phyloP scores from a whole-genome alignment of 768 basidiomycete genomes.

The Suillus plorans region DNA sequence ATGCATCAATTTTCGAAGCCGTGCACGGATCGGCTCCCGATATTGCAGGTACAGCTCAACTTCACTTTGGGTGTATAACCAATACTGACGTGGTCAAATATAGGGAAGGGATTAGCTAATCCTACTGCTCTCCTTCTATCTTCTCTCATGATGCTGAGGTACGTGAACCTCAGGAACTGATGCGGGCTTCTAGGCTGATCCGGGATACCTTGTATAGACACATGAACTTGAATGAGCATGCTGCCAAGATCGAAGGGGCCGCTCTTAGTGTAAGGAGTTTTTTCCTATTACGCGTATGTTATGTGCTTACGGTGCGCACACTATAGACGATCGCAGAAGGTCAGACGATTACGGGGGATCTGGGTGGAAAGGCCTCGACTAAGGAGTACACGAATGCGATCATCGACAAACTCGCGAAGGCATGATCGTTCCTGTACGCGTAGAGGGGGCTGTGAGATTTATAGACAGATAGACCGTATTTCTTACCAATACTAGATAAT shows the following conservation, averaged over 20 bases:
- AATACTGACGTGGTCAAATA: slow-evolving; percentile 12
- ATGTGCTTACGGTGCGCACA: slow-evolving; percentile 9
- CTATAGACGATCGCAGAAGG: slow-evolving; percentile 94
- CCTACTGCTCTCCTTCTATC: slow-evolving; percentile 98
- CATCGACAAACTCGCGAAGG: slow-evolving; percentile 60
- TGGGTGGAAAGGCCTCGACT: slow-evolving; percentile 91
- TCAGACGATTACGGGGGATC: slow-evolving; percentile 90
- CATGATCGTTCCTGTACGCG: slow-evolving; percentile 14
- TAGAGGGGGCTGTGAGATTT: not conserved
- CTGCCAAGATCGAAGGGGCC: slow-evolving; percentile 89
- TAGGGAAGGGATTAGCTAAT: slow-evolving; percentile 92
- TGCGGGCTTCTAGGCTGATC: slow-evolving; percentile 17
- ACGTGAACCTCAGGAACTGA: slow-evolving; percentile 24
- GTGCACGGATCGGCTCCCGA: slow-evolving; percentile 99
- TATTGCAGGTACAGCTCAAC: slow-evolving; percentile 71
- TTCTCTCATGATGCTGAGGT: slow-evolving; percentile 98
- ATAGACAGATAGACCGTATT: slow-evolving; percentile 21
- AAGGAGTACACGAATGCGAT: slow-evolving; percentile 88
- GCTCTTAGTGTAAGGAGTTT: slow-evolving; percentile 71
- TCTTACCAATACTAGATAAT: slow-evolving; percentile 10
- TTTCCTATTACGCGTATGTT: slow-evolving; percentile 1
- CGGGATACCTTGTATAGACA: slow-evolving; percentile 54
- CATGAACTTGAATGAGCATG: slow-evolving; percentile 86
- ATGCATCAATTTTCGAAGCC: slow-evolving; percentile 99
- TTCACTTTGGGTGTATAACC: not conserved